phyloP scores from a whole-genome alignment of 1,139 yeast species.

The Lodderomyces metapsilosis region DNA sequence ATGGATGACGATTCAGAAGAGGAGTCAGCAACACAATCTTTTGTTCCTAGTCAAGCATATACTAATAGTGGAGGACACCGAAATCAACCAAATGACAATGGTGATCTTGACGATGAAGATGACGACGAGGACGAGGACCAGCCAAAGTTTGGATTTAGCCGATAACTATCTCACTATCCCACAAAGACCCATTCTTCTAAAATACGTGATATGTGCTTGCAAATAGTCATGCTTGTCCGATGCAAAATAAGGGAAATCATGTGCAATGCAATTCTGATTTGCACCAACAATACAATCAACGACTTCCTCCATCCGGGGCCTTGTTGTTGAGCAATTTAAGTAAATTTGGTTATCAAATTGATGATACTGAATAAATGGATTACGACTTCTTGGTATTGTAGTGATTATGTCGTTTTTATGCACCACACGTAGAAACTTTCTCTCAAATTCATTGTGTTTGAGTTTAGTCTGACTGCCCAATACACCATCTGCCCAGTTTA shows the following conservation, averaged over 20 bases:
- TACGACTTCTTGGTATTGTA: conserved; percentile 35
- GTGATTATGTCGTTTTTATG: conserved; percentile 49
- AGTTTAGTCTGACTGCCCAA: conserved; percentile 29
- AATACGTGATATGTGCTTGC: conserved; percentile 47
- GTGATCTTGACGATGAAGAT: conserved; percentile 24
- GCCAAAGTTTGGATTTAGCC: conserved; percentile 38
- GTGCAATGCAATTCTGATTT: conserved; percentile 37
- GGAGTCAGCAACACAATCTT: background rate
- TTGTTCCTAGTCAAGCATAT: background rate
- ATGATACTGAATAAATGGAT: conserved; percentile 23
- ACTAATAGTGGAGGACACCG: background rate
- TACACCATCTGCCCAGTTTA: conserved; percentile 35
- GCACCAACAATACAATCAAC: conserved; percentile 32
- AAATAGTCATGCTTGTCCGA: conserved; percentile 24
- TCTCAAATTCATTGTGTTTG: conserved; percentile 20
- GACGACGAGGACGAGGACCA: conserved; percentile 36
- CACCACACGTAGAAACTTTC: conserved; percentile 41
- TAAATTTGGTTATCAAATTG: conserved; percentile 49
- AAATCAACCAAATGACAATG: conserved; percentile 4
- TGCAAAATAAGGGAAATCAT: conserved; percentile 25
- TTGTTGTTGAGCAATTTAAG: conserved; percentile 34
- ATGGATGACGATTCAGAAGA: conserved; percentile 20
- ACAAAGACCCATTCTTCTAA: conserved; percentile 48
- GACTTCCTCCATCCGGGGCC: conserved; percentile 29
- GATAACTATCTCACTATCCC: conserved; percentile 23